Evolutionary conservation across 768 basidiomycete genomes (phyloP), one percentile per base, ranked within the genome.

Genomic region (Panus rudis): DNA sequence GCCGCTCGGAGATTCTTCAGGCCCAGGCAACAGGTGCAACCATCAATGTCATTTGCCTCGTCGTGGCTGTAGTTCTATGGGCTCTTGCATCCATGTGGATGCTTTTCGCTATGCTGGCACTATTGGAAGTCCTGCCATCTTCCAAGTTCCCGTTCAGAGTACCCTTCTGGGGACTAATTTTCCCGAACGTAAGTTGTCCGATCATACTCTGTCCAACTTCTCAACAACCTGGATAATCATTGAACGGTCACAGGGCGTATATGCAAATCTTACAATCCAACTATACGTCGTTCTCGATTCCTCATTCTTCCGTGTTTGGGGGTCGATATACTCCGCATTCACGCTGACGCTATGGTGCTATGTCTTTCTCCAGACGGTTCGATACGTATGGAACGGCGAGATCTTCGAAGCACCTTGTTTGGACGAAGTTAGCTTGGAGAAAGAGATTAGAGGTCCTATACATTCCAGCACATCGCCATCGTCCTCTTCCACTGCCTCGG

Each of bases 111-210:
- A 40, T 79, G 6, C 62, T 82, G 25, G 76, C 68, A 10, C 52
- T 83, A 2, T 56, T 60, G 30, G 57, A 75, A 21, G 63, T 69
- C 2, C 47, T 74, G 1, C 63, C 70, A 13, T 65, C 63, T 33
- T 56, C 57, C 0, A 61, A 53, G 1, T 60, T 82, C 17, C 63
- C 70, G 6, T 86, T 84, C 59, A 67, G 65, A 43, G 56, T 81
- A 14, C 63, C 73, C 1, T 79, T 75, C 52, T 85, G 84, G 84
- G 79, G 78, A 6, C 58, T 81, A 30, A 76, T 84, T 48, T 85
- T 85, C 55, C 83, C 84, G 4, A 84, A 82, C 49, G 84, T 77
- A 49, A 28, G 75, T 60, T 25, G 34, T 27, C 16, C 39, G 13
- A 16, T 23, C 39, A 5, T 24, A 39, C 17, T 37, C 28, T 31